phyloP scores from a whole-genome alignment of 345 rosid species.

The Populus alba region DNA sequence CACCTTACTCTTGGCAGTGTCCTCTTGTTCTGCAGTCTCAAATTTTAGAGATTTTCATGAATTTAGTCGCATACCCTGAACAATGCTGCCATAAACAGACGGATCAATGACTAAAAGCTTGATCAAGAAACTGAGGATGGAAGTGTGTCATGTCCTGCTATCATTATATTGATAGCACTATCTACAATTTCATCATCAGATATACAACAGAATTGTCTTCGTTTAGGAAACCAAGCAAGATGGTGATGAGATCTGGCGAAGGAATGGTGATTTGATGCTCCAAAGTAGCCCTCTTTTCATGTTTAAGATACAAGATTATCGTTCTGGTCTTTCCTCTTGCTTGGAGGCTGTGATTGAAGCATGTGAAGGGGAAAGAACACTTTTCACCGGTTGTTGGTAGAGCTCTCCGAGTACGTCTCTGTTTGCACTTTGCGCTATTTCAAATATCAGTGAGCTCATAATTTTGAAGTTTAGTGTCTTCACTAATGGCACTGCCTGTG shows the following conservation, averaged over 20 bases:
- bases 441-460: conserved; percentile 24
- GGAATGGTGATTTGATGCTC: conserved; percentile 2
- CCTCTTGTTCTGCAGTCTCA: conserved; percentile 9
- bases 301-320: background rate
- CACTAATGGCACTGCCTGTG: conserved; percentile 31
- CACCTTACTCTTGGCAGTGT: conserved; percentile 15
- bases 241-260: conserved; percentile 18
- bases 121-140: conserved; percentile 14
- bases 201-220: background rate
- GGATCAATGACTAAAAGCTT: conserved; percentile 13
- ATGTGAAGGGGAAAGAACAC: conserved; percentile 29
- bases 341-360: conserved; percentile 16
- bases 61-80: conserved; percentile 5
- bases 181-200: conserved; percentile 23
- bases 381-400: conserved; percentile 15
- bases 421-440: conserved; percentile 23
- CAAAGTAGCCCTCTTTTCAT: conserved; percentile 7
- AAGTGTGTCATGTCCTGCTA: conserved; percentile 28
- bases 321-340: background rate
- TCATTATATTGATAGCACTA: conserved; percentile 3
- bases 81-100: background rate
- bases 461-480: conserved; percentile 36
- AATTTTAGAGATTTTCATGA: too few species aligned
- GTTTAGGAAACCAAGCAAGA: conserved; percentile 7
- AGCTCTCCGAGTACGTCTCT: conserved; percentile 7